These are phyloP conservation scores for Chlamydomonas urium DNA, from an alignment of 139 green algal species.

Conservation along the genomic window DNA sequence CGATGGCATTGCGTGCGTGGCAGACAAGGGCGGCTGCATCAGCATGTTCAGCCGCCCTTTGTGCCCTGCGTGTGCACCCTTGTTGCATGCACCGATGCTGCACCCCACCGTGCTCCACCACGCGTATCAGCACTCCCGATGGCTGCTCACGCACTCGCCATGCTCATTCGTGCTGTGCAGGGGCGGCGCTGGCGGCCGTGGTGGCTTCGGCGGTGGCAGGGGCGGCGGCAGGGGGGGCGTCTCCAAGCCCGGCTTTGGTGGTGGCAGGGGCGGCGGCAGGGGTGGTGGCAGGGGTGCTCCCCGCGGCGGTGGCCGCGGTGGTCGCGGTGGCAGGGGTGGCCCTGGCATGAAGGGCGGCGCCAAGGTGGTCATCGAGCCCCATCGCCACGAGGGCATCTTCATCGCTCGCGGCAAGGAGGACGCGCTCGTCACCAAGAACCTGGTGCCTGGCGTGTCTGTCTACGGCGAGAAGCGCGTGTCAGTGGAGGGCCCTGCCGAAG, in stretches of 20 bases:
- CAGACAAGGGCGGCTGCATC: background rate
- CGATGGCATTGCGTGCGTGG: too few relatives aligned
- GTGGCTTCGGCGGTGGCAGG: background rate
- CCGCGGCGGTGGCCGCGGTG: background rate
- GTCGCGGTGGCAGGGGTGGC: conserved; percentile 28
- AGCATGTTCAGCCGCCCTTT: background rate
- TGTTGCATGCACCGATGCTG: too few relatives aligned
- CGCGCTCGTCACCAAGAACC: conserved; percentile 92
- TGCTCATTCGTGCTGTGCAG: background rate
- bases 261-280: conserved; percentile 6
- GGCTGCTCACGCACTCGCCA: too few relatives aligned
- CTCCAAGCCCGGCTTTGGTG: background rate
- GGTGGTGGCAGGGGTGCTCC: background rate
- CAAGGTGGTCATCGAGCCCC: conserved; percentile 86
- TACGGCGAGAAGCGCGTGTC: conserved; percentile 98
- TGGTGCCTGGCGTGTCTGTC: conserved; percentile 92
- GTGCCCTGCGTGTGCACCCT: background rate
- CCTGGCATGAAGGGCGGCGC: conserved; percentile 85
- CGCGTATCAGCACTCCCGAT: too few relatives aligned
- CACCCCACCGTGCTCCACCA: background rate
- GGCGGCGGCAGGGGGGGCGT: conserved; percentile 7
- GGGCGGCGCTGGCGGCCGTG: conserved; percentile 1
- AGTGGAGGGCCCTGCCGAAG: conserved; percentile 64
- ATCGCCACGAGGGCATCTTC: conserved; percentile 96
- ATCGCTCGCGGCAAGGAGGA: conserved; percentile 98